Evolutionary conservation across 2,329 filamentous ascomycete genomes (phyloP).

Genomic region (Rhinocladiella similis): DNA sequence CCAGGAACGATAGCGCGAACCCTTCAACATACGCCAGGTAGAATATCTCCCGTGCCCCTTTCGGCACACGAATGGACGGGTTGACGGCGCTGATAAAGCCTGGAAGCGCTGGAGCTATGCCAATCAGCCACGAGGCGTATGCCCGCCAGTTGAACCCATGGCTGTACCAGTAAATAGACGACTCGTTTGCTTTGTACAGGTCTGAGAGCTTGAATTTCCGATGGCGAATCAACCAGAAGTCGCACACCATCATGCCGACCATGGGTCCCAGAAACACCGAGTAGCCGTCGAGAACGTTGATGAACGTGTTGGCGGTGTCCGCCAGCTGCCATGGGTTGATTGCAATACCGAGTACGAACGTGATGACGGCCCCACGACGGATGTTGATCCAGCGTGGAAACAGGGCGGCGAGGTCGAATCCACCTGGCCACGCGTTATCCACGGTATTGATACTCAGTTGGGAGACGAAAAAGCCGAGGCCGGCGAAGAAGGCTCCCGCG

Average conservation of each 20-base stretch:
- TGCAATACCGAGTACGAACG: conserved; percentile 44
- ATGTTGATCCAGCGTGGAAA: conserved; percentile 38
- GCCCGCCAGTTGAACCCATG: conserved; percentile 61
- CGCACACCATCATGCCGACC: conserved; percentile 24
- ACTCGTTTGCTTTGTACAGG: conserved; percentile 20
- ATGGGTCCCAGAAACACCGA: conserved; percentile 29
- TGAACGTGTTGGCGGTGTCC: conserved; percentile 39
- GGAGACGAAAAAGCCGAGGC: not conserved
- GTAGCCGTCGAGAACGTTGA: conserved; percentile 38
- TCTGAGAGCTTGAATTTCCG: conserved; percentile 11
- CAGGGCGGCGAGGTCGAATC: conserved; percentile 28
- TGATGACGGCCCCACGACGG: conserved; percentile 7
- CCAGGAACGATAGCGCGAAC: conserved; percentile 6
- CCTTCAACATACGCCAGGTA: conserved; percentile 13
- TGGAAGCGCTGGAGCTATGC: conserved; percentile 58
- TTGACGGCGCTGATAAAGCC: conserved; percentile 62
- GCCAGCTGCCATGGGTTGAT: conserved; percentile 36
- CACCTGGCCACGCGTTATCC: not conserved
- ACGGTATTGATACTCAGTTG: not conserved
- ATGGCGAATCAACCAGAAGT: conserved; percentile 26
- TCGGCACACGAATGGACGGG: conserved; percentile 58
- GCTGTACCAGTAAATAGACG: conserved; percentile 21
- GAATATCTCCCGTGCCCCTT: conserved; percentile 9
- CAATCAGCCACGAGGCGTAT: conserved; percentile 57
- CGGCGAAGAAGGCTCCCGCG: not conserved